Base-by-base conservation (phyloP, 352 stramenopile species). In the Globisporangium nodosum region DNA sequence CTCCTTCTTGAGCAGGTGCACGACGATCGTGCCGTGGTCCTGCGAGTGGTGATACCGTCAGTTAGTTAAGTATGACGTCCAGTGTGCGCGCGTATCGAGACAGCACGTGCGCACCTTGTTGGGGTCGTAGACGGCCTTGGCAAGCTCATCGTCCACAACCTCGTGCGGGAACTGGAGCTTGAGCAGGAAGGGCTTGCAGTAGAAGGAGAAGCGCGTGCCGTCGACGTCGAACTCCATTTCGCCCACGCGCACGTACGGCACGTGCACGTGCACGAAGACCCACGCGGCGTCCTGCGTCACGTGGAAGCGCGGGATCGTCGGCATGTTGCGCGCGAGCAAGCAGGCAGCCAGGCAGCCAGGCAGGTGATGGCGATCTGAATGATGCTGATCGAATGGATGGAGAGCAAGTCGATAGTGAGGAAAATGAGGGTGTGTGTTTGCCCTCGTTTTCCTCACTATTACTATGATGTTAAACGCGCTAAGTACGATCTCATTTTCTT, bases 121-220 rank as follows among this genome's bases (percentile, higher is more conserved):
- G 15, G 88, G 77, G 64, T 98, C 89, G 60, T 96, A 97, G 40
- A 96, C 87, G 12, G 85, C 86, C 70, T 96, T 97, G 43, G 82
- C 78, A 42, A 84, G 60, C 37, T 98, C 93, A 56, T 98, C 79
- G 66, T 97, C 92, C 39, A 93, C 73, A 11, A 97, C 78, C 60
- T 80, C 74, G 58, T 90, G 69, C 20, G 94, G 88, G 71, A 99
- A 97, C 56, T 90, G 82, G 45, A 99, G 74, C 62, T 98, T 98
- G 52, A 99, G 85, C 56, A 99, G 68, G 69, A 98, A 99, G 15
- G 97, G 97, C 60, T 98, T 97, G 71, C 95, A 98, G 71, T 90
- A 98, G 71, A 98, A 98, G 35, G 85, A 87, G 70, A 98, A 98
- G 50, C 92, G 81, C 66, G 62, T 63, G 60, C 85, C 81, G 63